Percentiles rank a stretch among this genome's conserved stretches.
These are phyloP conservation scores for Ganoderma meredithae DNA, from an alignment of 1,284 basidiomycete species.

Conservation along the genomic window DNA sequence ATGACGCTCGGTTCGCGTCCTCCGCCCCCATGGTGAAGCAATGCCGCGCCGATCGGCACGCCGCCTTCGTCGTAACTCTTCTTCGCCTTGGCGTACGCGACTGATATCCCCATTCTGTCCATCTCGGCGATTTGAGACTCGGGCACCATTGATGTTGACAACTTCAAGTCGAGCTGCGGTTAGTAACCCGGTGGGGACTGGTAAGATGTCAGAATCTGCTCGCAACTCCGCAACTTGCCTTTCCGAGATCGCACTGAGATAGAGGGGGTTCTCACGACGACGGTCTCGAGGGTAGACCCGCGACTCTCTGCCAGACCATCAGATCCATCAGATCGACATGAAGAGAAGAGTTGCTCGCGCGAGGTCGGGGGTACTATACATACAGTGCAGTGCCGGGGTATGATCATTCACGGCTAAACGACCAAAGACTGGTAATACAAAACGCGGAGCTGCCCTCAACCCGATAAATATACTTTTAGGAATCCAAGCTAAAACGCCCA, in stretches of 20 bases:
- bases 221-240: too few species aligned
- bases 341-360: background rate
- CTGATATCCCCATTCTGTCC: slow-evolving; percentile 34
- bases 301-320: too few species aligned
- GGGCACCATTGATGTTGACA: background rate
- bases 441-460: slow-evolving; percentile 25
- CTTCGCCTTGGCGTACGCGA: slow-evolving; percentile 52
- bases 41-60: slow-evolving; percentile 63
- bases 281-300: background rate
- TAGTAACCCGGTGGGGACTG: too few species aligned
- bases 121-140: background rate
- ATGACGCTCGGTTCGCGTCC: slow-evolving; percentile 45
- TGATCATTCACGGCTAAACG: slow-evolving; percentile 27
- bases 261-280: background rate
- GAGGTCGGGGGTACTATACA: background rate
- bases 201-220: too few species aligned
- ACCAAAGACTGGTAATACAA: slow-evolving; percentile 23
- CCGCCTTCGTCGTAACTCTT: slow-evolving; percentile 57
- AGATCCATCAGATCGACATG: background rate
- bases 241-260: background rate
- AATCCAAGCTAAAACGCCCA: slow-evolving; percentile 21
- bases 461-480: slow-evolving; percentile 25
- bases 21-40: slow-evolving; percentile 44
- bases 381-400: slow-evolving; percentile 20
- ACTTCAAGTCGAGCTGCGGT: too few species aligned